Conservation (phyloP, 2,329 filamentous ascomycete species). For the Chaetomiaceae sp. region DNA sequence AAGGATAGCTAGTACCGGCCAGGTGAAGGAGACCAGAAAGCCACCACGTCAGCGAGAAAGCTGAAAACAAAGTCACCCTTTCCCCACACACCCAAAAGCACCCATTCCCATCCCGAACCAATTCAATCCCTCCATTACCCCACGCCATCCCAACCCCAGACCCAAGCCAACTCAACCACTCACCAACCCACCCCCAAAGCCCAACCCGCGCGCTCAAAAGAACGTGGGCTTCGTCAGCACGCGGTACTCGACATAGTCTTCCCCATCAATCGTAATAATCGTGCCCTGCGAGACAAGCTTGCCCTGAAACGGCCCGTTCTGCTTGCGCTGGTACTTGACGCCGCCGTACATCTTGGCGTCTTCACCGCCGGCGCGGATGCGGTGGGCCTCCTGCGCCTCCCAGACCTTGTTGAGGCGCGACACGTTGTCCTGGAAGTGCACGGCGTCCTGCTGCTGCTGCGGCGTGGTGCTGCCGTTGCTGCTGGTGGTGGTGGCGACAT, state of each 20-base stretch:
- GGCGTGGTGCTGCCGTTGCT: neutral
- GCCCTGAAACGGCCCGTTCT: conserved; percentile 53
- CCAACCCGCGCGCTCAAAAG: too few species aligned
- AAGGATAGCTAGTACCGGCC: too few species aligned
- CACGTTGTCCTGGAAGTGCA: conserved; percentile 35
- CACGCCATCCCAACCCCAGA: too few species aligned
- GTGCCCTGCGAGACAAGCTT: conserved; percentile 57
- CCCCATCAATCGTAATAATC: conserved; percentile 59
- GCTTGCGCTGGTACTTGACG: conserved; percentile 57
- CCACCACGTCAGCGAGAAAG: too few species aligned
- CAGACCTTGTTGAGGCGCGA: conserved; percentile 50
- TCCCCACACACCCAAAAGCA: too few species aligned
- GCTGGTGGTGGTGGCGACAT: neutral
- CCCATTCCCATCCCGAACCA: too few species aligned
- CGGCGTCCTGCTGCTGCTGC: conserved; percentile 1
- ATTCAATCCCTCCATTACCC: too few species aligned
- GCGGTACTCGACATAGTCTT: conserved; percentile 62
- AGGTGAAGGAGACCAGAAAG: too few species aligned
- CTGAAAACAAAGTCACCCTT: too few species aligned
- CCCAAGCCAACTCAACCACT: neutral
- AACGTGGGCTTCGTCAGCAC: conserved; percentile 59
- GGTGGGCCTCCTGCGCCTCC: conserved; percentile 46
- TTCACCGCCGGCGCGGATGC: conserved; percentile 38
- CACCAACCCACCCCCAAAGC: too few species aligned
- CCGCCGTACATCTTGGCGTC: conserved; percentile 54